A percentile compares a stretch with the other conserved stretches of the same genome.
phyloP scores from a whole-genome alignment of 129 eudicot genomes.

The Tagetes patula region DNA sequence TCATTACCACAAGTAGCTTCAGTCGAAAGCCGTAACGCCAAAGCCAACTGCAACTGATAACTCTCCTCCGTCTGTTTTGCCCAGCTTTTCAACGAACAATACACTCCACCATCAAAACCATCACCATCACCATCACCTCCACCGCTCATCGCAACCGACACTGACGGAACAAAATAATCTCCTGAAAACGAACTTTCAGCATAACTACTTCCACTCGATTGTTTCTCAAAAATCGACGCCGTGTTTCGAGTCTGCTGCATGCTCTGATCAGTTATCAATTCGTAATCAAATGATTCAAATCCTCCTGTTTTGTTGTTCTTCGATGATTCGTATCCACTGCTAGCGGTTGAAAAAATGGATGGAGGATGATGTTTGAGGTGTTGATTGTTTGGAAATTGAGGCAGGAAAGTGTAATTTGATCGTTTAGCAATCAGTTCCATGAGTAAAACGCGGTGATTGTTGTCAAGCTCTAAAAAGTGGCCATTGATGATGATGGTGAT shows the following conservation, averaged over 20 bases:
- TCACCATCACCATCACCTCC: slow-evolving; percentile 35
- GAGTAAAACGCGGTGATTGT: slow-evolving; percentile 10
- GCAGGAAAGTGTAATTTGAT: slow-evolving; percentile 56
- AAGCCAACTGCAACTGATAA: slow-evolving; percentile 80
- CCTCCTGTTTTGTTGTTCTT: background rate
- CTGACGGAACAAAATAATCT: slow-evolving; percentile 39
- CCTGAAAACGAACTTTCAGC: slow-evolving; percentile 88
- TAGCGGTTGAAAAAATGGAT: slow-evolving; percentile 29
- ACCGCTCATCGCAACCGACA: slow-evolving; percentile 30
- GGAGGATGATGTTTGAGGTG: slow-evolving; percentile 27
- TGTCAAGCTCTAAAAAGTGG: slow-evolving; percentile 16
- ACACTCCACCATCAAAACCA: slow-evolving; percentile 38
- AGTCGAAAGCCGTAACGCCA: slow-evolving; percentile 78
- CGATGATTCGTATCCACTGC: no score
- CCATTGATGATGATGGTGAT: slow-evolving; percentile 25
- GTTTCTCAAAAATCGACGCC: slow-evolving; percentile 50
- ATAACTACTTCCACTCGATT: slow-evolving; percentile 85
- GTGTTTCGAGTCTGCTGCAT: slow-evolving; percentile 45
- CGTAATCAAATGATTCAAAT: slow-evolving; percentile 33
- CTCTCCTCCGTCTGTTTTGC: slow-evolving; percentile 96
- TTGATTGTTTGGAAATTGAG: slow-evolving; percentile 46
- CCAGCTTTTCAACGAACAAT: slow-evolving; percentile 74
- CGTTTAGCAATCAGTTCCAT: slow-evolving; percentile 62
- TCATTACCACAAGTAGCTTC: slow-evolving; percentile 87
- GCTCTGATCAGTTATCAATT: slow-evolving; percentile 45